Percentiles rank a stretch among this genome's conserved stretches.
Evolutionary conservation across 2,329 filamentous ascomycete genomes (phyloP).

Genomic region (Penicillium sp.): DNA sequence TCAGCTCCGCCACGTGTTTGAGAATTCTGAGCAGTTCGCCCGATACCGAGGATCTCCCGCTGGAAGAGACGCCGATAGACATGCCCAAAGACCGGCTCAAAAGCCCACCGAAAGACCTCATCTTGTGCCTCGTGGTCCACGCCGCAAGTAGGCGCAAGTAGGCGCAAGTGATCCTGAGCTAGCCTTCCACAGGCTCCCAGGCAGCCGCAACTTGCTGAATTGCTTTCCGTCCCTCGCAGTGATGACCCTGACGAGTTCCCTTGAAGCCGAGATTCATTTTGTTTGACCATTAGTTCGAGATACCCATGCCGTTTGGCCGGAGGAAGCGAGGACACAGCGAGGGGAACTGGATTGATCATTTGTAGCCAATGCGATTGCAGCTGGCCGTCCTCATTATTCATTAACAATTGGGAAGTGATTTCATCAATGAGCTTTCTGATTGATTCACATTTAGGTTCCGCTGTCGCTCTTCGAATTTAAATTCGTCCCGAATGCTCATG

Average conservation of each 20-base stretch:
- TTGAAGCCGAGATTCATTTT: background rate
- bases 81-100: constrained; percentile 13
- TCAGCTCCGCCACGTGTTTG: constrained; percentile 57
- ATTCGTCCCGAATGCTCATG: background rate
- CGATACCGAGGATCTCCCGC: constrained; percentile 28
- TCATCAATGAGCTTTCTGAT: background rate
- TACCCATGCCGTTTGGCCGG: background rate
- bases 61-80: background rate
- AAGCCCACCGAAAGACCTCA: background rate
- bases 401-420: background rate
- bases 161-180: constrained; percentile 10
- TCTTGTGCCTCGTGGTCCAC: background rate
- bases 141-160: background rate
- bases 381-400: background rate
- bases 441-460: background rate
- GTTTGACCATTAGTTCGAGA: constrained; percentile 5
- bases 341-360: background rate
- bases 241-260: constrained; percentile 1
- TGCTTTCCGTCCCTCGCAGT: background rate
- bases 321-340: background rate
- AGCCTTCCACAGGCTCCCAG: background rate
- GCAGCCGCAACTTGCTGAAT: background rate
- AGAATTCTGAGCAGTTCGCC: constrained; percentile 38
- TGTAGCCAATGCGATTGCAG: background rate
- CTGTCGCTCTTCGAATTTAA: background rate